Percentiles rank a stretch among this genome's conserved stretches.
Conservation (phyloP, 495 filamentous ascomycete genomes). For the Trichoderma gamsii region DNA sequence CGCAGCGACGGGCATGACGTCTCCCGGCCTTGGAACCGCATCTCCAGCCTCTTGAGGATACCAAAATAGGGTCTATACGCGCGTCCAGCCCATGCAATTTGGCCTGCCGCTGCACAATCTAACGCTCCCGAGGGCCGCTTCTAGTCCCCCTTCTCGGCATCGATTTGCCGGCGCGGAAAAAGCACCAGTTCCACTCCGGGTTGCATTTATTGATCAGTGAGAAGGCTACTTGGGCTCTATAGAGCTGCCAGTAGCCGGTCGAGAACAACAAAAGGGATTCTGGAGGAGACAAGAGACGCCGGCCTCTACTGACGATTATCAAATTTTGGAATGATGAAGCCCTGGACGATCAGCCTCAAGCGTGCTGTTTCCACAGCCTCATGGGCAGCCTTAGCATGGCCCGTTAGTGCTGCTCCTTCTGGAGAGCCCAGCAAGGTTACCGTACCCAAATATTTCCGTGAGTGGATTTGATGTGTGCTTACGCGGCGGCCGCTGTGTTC, state of each 20-base stretch:
- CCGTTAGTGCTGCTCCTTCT: neutral
- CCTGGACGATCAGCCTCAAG: neutral
- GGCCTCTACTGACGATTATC: neutral
- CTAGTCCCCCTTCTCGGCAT: slow-evolving; percentile 9
- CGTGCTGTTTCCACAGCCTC: neutral
- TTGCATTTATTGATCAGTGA: neutral
- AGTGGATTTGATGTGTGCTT: slow-evolving; percentile 20
- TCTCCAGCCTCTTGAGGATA: neutral
- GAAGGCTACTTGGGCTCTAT: neutral
- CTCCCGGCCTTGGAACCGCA: neutral
- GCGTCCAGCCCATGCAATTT: slow-evolving; percentile 1
- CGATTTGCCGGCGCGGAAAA: slow-evolving; percentile 5
- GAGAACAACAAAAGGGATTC: neutral
- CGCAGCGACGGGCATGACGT: neutral
- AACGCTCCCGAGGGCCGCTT: neutral
- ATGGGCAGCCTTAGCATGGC: neutral
- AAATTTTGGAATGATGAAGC: neutral
- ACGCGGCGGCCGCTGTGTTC: slow-evolving; percentile 25
- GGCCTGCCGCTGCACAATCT: neutral
- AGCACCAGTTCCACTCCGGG: neutral
- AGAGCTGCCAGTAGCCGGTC: neutral
- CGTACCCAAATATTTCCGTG: slow-evolving; percentile 8
- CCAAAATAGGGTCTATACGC: slow-evolving; percentile 8
- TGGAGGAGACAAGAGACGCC: slow-evolving; percentile 3
- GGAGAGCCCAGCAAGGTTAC: neutral